Percentiles rank a stretch among this genome's conserved stretches.
These are phyloP conservation scores for Alternaria sp. DNA, from an alignment of 2,329 filamentous ascomycete genomes.

Conservation along the genomic window DNA sequence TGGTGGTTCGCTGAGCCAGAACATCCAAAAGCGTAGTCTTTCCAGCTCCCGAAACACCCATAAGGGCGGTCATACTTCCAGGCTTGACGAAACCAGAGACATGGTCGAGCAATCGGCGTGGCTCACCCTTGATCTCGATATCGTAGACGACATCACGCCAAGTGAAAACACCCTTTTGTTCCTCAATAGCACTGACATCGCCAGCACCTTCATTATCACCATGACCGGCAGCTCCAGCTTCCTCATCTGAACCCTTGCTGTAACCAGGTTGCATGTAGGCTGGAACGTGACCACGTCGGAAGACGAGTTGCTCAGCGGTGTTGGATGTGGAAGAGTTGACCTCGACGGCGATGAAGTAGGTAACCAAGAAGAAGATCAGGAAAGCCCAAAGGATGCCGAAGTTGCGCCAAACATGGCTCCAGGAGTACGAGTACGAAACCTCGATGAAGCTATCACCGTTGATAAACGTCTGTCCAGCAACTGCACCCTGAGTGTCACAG, in stretches of 20 bases:
- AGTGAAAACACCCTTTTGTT: slow-evolving; percentile 55
- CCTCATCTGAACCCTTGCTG: slow-evolving; percentile 48
- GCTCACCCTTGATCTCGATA: slow-evolving; percentile 53
- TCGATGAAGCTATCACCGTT: slow-evolving; percentile 51
- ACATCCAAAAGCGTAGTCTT: slow-evolving; percentile 52
- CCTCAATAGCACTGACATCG: slow-evolving; percentile 51
- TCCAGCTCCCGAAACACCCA: slow-evolving; percentile 52
- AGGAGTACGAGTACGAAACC: slow-evolving; percentile 48
- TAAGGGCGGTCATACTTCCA: slow-evolving; percentile 57
- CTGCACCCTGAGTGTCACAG: slow-evolving; percentile 51
- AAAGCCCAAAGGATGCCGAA: slow-evolving; percentile 71
- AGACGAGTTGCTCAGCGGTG: slow-evolving; percentile 75
- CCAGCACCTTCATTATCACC: slow-evolving; percentile 44
- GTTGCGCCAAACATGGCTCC: slow-evolving; percentile 65
- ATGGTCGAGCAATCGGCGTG: slow-evolving; percentile 62
- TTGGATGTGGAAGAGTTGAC: slow-evolving; percentile 70
- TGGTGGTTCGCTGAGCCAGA: slow-evolving; percentile 46
- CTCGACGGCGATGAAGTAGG: slow-evolving; percentile 72
- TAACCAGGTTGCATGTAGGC: slow-evolving; percentile 49
- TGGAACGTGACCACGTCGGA: slow-evolving; percentile 59
- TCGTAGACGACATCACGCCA: slow-evolving; percentile 48
- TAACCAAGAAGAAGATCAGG: slow-evolving; percentile 68
- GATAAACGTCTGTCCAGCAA: slow-evolving; percentile 51
- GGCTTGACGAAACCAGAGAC: slow-evolving; percentile 66
- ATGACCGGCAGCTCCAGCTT: slow-evolving; percentile 39